Conservation (phyloP, 768 basidiomycete genomes). For the Tremella mesenterica region DNA sequence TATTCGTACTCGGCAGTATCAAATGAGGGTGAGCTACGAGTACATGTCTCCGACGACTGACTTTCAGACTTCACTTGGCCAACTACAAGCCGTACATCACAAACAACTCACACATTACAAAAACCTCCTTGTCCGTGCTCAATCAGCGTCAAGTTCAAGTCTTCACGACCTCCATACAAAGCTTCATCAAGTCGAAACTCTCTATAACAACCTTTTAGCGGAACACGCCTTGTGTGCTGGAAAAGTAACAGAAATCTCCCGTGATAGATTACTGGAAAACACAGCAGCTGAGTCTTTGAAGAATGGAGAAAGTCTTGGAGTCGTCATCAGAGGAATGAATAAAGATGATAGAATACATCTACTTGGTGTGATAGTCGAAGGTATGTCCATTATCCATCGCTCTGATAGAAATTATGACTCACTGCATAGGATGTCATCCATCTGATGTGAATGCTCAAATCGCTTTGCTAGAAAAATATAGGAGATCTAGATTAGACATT, state of each 20-base stretch:
- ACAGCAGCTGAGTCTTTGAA: background rate
- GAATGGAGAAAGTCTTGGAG: background rate
- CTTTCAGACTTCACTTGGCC: slow-evolving; percentile 7
- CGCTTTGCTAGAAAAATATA: slow-evolving; percentile 72
- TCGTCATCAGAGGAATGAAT: slow-evolving; percentile 4
- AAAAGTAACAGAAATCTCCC: background rate
- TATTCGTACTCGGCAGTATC: no score
- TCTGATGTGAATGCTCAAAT: slow-evolving; percentile 80
- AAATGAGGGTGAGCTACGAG: background rate
- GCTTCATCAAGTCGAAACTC: slow-evolving; percentile 10
- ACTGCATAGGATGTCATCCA: slow-evolving; percentile 61
- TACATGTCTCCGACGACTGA: background rate
- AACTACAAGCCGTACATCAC: slow-evolving; percentile 5
- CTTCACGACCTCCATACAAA: slow-evolving; percentile 18
- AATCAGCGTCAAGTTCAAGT: slow-evolving; percentile 17
- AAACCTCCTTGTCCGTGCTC: slow-evolving; percentile 19
- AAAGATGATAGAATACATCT: slow-evolving; percentile 16
- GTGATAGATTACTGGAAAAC: background rate
- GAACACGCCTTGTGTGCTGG: slow-evolving; percentile 10
- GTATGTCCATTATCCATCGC: slow-evolving; percentile 9
- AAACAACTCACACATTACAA: slow-evolving; percentile 19
- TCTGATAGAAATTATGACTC: background rate
- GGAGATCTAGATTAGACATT: slow-evolving; percentile 71
- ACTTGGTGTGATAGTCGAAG: slow-evolving; percentile 17
- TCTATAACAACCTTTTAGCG: slow-evolving; percentile 4